Conservation (phyloP, 2,329 filamentous ascomycete species). For the Pestalotiopsis fici region DNA sequence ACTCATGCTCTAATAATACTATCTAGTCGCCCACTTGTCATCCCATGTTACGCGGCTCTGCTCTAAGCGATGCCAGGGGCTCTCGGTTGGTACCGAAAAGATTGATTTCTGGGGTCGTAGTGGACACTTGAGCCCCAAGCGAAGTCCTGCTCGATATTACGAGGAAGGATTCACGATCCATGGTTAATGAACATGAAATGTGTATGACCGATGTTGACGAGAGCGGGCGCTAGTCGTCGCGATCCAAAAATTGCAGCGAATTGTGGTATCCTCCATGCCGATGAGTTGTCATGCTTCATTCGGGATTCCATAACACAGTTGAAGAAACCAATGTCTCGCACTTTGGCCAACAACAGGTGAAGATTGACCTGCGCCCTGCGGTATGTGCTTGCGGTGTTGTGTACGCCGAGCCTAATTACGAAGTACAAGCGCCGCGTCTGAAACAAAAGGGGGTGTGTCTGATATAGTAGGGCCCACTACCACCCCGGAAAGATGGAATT, state of each 20-base stretch:
- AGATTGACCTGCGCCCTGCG: not conserved
- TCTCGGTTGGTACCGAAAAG: slow-evolving; percentile 1
- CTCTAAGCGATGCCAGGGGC: not conserved
- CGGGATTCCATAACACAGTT: not conserved
- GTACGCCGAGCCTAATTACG: not conserved
- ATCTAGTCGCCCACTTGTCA: not conserved
- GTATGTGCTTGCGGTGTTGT: not conserved
- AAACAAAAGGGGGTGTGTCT: not conserved
- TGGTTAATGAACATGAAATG: not conserved
- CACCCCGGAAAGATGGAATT: not conserved
- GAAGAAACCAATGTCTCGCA: not conserved
- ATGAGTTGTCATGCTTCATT: no score
- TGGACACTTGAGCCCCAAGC: not conserved
- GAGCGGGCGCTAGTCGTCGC: not conserved
- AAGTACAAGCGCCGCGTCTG: not conserved
- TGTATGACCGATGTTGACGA: not conserved
- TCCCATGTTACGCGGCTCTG: slow-evolving; percentile 5
- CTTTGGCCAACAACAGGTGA: not conserved
- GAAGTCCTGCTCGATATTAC: not conserved
- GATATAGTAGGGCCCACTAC: not conserved
- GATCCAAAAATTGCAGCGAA: not conserved
- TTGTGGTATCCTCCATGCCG: not conserved
- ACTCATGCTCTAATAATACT: not conserved
- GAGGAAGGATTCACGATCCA: not conserved
- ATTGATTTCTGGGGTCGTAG: not conserved